Evolutionary conservation across 1,284 basidiomycete genomes (phyloP).

Genomic region (Prillingera fragicola): DNA sequence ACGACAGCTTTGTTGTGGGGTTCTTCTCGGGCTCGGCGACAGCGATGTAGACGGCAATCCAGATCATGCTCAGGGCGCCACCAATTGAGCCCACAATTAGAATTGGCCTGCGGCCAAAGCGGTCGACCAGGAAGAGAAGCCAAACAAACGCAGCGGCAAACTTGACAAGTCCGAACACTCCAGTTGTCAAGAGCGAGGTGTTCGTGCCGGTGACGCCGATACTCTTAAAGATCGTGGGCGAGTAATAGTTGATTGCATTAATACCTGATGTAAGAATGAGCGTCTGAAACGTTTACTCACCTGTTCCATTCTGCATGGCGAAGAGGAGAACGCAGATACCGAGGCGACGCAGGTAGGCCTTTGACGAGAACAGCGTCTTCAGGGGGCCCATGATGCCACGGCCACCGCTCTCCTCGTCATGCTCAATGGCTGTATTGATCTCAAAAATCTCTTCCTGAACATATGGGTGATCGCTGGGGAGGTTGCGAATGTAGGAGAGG

Average conservation of each 20-base stretch:
- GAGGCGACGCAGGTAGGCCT: constrained; percentile 5
- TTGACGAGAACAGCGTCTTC: constrained; percentile 3
- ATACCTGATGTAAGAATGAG: not conserved
- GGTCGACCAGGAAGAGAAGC: constrained; percentile 35
- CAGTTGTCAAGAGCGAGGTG: constrained; percentile 36
- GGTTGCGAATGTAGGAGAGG: constrained; percentile 48
- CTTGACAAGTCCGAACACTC: constrained; percentile 49
- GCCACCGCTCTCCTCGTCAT: constrained; percentile 16
- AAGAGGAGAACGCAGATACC: constrained; percentile 8
- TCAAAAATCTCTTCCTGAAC: constrained; percentile 46
- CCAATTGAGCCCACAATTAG: constrained; percentile 13
- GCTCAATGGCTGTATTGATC: constrained; percentile 28
- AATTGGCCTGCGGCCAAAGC: constrained; percentile 31
- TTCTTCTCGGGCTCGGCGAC: constrained; percentile 24
- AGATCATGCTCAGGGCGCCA: constrained; percentile 26
- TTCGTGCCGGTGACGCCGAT: constrained; percentile 44
- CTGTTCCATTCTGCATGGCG: constrained; percentile 10
- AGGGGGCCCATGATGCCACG: constrained; percentile 6
- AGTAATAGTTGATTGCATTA: constrained; percentile 27
- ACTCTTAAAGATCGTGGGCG: constrained; percentile 41
- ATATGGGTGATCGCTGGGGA: constrained; percentile 43
- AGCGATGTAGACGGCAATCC: constrained; percentile 29
- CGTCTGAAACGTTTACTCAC: not conserved
- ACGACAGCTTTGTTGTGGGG: constrained; percentile 18
- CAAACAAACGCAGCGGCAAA: constrained; percentile 23